Evolutionary conservation across 352 stramenopile genomes (phyloP), one percentile per base, ranked within the genome.

Genomic region (Pythium brachiatum): DNA sequence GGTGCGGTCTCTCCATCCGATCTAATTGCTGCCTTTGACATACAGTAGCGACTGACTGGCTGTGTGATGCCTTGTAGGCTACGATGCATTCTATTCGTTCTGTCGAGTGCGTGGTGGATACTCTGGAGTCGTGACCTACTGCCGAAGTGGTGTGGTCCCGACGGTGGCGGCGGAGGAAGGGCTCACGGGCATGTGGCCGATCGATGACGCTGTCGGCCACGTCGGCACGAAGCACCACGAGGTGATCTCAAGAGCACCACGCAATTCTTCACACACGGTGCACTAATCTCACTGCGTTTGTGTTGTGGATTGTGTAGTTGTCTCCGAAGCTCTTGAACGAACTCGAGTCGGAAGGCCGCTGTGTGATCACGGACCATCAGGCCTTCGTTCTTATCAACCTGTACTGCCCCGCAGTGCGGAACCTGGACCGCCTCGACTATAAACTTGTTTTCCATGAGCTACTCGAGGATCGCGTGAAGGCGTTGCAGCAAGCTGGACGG

Each of bases 371-470:
- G 6, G 86, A 96, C 60, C 89, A 97, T 62, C 61, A 78, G 48
- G 68, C 83, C n/a, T 97, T 96, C 67, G 79, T 97, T 32, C 71
- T 97, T 16, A 51, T 97, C 36, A 97, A 97, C 66, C 81, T 91
- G 20, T 97, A 97, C 66, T 95, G 87, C 31, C 89, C 89, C 27
- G 86, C 89, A 7, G 66, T 88, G 21, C 72, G 75, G 27, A 89
- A 80, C 27, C 48, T 55, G 21, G 86, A 95, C 56, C 82, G 89
- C 0, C 68, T 92, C n/a, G 78, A 89, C 57, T 96, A 91, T 68
- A 97, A 97, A 58, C 62, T 94, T 16, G 72, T 82, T 25, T 97
- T 96, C 56, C 83, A 96, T 54, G 66, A 66, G 26, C 57, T 92
- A 29, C 68, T 97, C 5, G 60, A 79, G 62, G 75, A 91, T 26